Conservation (phyloP, 306 rosid species). For the Vicia villosa region DNA sequence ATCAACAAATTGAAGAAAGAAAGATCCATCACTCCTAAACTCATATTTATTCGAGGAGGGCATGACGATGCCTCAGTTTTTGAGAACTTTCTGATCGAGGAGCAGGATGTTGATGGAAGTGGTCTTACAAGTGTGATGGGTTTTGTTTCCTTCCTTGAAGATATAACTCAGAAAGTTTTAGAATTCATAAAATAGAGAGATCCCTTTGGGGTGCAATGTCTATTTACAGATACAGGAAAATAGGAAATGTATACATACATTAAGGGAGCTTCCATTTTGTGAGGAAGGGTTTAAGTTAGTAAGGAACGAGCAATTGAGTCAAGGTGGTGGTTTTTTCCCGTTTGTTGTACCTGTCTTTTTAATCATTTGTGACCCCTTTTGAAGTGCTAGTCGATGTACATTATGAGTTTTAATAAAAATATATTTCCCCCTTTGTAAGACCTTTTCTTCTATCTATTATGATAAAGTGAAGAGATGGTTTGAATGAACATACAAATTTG, state of each 20-base stretch:
- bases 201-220: constrained; percentile 34
- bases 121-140: constrained; percentile 86
- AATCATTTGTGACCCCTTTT: constrained; percentile 22
- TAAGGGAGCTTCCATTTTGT: constrained; percentile 40
- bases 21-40: constrained; percentile 93
- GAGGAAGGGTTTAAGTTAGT: constrained; percentile 27
- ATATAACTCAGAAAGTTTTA: constrained; percentile 65
- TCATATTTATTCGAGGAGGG: constrained; percentile 82
- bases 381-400: constrained; percentile 41
- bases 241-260: constrained; percentile 28
- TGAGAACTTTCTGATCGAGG: constrained; percentile 92
- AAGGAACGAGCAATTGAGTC: constrained; percentile 22
- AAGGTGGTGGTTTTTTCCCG: constrained; percentile 25
- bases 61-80: constrained; percentile 85
- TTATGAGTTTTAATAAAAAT: constrained; percentile 6
- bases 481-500: neutral
- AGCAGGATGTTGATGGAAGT: constrained; percentile 92
- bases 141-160: constrained; percentile 77
- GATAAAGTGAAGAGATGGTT: neutral
- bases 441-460: neutral
- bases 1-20: constrained; percentile 84
- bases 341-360: constrained; percentile 34
- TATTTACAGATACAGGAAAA: constrained; percentile 32
- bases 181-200: constrained; percentile 73
- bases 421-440: constrained; percentile 6